Percentiles rank a stretch among this genome's conserved stretches.
Evolutionary conservation across 768 basidiomycete species (phyloP).

Genomic region (Boletus bicolor): DNA sequence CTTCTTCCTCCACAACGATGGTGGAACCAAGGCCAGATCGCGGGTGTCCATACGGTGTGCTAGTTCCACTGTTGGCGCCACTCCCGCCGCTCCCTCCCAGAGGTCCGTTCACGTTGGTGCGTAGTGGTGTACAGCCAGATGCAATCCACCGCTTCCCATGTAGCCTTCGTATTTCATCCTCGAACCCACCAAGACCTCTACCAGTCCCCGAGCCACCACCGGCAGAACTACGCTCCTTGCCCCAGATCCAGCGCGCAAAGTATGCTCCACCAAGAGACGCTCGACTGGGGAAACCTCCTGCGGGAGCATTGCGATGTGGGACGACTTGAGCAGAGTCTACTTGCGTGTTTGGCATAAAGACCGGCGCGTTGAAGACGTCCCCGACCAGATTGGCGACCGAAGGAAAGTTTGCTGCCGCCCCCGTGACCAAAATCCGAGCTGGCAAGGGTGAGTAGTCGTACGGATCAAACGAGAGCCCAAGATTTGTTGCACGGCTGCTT

Average conservation of each 20-base stretch:
- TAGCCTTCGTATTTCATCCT: slow-evolving; percentile 74
- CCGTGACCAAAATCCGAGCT: slow-evolving; percentile 62
- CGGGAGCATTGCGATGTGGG: slow-evolving; percentile 71
- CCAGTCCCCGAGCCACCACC: slow-evolving; percentile 30
- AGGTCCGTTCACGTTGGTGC: slow-evolving; percentile 56
- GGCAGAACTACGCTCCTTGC: slow-evolving; percentile 47
- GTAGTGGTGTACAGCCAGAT: slow-evolving; percentile 53
- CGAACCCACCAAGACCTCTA: slow-evolving; percentile 57
- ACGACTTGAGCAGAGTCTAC: slow-evolving; percentile 73
- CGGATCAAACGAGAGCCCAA: slow-evolving; percentile 74
- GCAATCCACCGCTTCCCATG: slow-evolving; percentile 73
- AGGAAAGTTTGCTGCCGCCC: slow-evolving; percentile 83
- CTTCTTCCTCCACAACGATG: slow-evolving; percentile 69
- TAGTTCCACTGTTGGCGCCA: slow-evolving; percentile 62
- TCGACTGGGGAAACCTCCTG: slow-evolving; percentile 62
- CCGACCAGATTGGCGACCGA: slow-evolving; percentile 75
- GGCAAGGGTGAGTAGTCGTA: slow-evolving; percentile 71
- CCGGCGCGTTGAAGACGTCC: slow-evolving; percentile 80
- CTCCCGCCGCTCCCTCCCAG: slow-evolving; percentile 36
- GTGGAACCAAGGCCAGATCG: slow-evolving; percentile 51
- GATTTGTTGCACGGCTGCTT: slow-evolving; percentile 34
- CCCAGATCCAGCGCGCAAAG: slow-evolving; percentile 84
- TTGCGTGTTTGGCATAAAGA: slow-evolving; percentile 71
- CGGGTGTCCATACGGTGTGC: slow-evolving; percentile 60
- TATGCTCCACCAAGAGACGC: slow-evolving; percentile 75